Conservation (phyloP, 495 filamentous ascomycete genomes). For the Cercophora sp. region DNA sequence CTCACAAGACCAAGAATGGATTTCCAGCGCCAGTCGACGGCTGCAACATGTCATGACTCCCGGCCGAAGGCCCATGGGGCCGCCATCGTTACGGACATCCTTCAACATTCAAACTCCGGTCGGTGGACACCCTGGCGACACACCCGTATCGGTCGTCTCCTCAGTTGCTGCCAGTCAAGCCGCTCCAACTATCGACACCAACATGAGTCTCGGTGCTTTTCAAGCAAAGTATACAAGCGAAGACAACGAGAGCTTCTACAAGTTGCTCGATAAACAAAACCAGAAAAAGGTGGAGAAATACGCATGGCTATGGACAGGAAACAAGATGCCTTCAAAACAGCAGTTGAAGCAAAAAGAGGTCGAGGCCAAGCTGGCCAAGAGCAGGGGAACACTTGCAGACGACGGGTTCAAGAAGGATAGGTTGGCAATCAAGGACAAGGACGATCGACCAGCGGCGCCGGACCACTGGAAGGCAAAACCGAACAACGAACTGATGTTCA, state of each 20-base stretch:
- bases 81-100: constrained; percentile 29
- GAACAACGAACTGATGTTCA: constrained; percentile 86
- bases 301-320: constrained; percentile 81
- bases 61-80: constrained; percentile 45
- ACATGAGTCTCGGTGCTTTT: constrained; percentile 77
- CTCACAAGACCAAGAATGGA: constrained; percentile 80
- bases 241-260: constrained; percentile 95
- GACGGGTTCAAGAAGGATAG: constrained; percentile 51
- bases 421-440: constrained; percentile 55
- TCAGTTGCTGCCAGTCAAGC: constrained; percentile 28
- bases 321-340: constrained; percentile 82
- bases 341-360: constrained; percentile 76
- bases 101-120: constrained; percentile 41
- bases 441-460: constrained; percentile 71
- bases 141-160: constrained; percentile 58
- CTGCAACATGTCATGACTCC: constrained; percentile 82
- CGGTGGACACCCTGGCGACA: constrained; percentile 55
- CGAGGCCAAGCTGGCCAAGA: constrained; percentile 49
- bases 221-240: constrained; percentile 93
- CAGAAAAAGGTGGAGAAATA: constrained; percentile 74
- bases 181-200: constrained; percentile 58
- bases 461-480: constrained; percentile 71
- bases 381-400: constrained; percentile 35
- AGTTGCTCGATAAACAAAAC: constrained; percentile 88
- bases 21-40: constrained; percentile 67